Conservation (phyloP, 2,329 filamentous ascomycete species). For the Daldinia sp. region DNA sequence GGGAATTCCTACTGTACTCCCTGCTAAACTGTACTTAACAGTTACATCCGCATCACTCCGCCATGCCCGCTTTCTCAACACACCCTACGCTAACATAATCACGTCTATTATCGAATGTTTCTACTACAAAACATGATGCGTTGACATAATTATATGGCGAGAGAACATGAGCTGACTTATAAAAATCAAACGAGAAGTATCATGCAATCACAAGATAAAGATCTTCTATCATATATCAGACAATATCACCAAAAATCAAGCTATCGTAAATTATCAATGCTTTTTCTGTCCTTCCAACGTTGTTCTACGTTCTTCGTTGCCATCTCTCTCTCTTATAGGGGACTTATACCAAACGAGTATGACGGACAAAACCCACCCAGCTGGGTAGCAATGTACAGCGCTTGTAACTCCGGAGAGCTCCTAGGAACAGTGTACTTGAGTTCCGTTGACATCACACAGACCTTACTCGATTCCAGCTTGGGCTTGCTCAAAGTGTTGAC, state of each 20-base stretch:
- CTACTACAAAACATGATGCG: constrained; percentile 17
- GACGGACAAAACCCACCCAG: constrained; percentile 26
- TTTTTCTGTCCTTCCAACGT: neutral
- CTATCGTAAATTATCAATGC: neutral
- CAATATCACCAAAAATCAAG: constrained; percentile 1
- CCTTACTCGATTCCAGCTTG: constrained; percentile 25
- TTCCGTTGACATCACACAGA: constrained; percentile 39
- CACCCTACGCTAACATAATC: constrained; percentile 25
- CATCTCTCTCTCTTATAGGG: neutral
- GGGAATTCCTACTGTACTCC: constrained; percentile 42
- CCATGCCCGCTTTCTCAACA: constrained; percentile 8
- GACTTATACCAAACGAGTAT: constrained; percentile 11
- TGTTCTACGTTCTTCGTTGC: neutral
- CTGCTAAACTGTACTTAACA: constrained; percentile 30
- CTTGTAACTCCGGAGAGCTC: constrained; percentile 40
- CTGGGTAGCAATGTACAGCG: constrained; percentile 22
- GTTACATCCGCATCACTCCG: constrained; percentile 37
- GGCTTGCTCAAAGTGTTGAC: constrained; percentile 24
- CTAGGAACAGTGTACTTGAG: constrained; percentile 39
- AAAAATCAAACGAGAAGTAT: constrained; percentile 38
- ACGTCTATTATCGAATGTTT: constrained; percentile 37
- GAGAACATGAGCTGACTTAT: constrained; percentile 34
- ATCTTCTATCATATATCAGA: constrained; percentile 29
- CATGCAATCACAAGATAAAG: constrained; percentile 35
- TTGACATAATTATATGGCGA: constrained; percentile 24